A percentile compares a stretch with the other conserved stretches of the same genome.
These are phyloP conservation scores for Loxodes magnus DNA, from an alignment of 73 alveolate genomes.

Conservation along the genomic window DNA sequence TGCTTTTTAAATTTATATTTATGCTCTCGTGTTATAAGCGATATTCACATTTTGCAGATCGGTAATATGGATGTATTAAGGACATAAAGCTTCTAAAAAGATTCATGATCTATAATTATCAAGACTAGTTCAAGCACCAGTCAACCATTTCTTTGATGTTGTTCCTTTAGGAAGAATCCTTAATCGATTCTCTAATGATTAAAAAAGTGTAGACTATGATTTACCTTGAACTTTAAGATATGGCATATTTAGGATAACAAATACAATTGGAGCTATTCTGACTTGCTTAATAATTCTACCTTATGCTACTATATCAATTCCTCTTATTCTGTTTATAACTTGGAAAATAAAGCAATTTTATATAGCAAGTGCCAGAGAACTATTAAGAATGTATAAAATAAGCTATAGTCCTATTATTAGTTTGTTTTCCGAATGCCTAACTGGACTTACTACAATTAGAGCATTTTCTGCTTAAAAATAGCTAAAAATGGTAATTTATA, in stretches of 20 bases:
- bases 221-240: background rate
- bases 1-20: background rate
- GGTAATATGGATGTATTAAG: slow-evolving; percentile 10
- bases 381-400: slow-evolving; percentile 66
- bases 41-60: slow-evolving; percentile 3
- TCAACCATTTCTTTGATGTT: slow-evolving; percentile 35
- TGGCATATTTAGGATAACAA: no score
- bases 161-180: slow-evolving; percentile 54
- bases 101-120: slow-evolving; percentile 28
- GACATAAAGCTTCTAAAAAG: slow-evolving; percentile 3
- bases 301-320: no score
- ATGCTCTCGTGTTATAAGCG: background rate
- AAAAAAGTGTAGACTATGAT: slow-evolving; percentile 12
- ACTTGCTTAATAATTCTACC: no score
- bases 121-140: slow-evolving; percentile 20
- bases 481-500: no score
- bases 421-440: slow-evolving; percentile 9
- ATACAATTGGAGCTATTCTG: no score
- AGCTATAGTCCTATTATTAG: slow-evolving; percentile 38
- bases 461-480: no score
- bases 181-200: slow-evolving; percentile 37
- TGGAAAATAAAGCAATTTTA: slow-evolving; percentile 1
- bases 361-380: slow-evolving; percentile 60
- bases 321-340: background rate
- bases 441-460: slow-evolving; percentile 22